Base-by-base conservation (phyloP, 2,329 filamentous ascomycete genomes). In the Fusarium nodosum region DNA sequence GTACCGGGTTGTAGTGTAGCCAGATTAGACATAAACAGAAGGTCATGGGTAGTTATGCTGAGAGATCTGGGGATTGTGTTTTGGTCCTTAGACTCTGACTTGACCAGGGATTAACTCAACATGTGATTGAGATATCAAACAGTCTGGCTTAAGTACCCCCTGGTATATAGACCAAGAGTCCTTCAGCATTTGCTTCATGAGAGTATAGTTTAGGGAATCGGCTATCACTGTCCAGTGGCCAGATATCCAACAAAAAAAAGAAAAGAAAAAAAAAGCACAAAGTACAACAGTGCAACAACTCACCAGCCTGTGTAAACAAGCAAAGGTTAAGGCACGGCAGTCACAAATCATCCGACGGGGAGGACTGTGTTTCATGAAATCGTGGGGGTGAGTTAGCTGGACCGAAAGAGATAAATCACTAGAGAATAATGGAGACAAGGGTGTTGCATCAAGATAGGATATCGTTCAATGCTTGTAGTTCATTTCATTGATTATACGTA, bases 401-500 rank as follows among this genome's bases (percentile, higher is more conserved):
- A n/a, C n/a, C 4, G 12, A 9, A 48, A 13, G 33, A 24, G 22
- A 39, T 13, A 52, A 15, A 26, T 44, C 44, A 44, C 31, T 2
- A 24, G 9, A 26, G n/a, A 10, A 26, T 15, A n/a, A 24, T 7
- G 26, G 8, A n/a, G 24, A 28, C 22, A 39, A 24, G 18, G n/a
- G n/a, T 47, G 15, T 18, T 54, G 36, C 13, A 39, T 44, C 38
- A 51, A 44, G 55, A 46, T 13, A 47, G 30, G 38, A 36, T 42
- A 42, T 42, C 47, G 48, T 58, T 51, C 44, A 46, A 30, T 58
- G 34, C 44, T 42, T 41, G 30, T 24, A 38, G 24, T 67, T 42
- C 24, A 39, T 44, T 47, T 64, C 59, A 64, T 64, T 52, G 52
- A 52, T 60, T n/a, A 52, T 68, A 56, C 38, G 56, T 53, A 57